These are phyloP conservation scores for Phanerochaete carnosa DNA, from an alignment of 768 basidiomycete species.

Conservation along the genomic window DNA sequence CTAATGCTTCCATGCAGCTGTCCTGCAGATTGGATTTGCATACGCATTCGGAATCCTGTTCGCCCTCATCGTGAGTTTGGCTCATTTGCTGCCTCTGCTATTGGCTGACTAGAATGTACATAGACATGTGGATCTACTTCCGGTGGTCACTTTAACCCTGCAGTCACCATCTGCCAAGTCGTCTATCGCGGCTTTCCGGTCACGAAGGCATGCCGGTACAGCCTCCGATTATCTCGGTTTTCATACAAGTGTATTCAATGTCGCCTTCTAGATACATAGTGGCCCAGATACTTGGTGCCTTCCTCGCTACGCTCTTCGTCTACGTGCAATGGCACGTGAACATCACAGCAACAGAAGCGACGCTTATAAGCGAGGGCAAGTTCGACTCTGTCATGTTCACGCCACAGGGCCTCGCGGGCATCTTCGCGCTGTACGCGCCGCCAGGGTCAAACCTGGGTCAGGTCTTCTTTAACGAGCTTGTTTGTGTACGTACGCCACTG, in stretches of 20 bases:
- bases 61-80: slow-evolving; percentile 27
- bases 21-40: slow-evolving; percentile 32
- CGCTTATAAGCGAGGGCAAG: slow-evolving; percentile 18
- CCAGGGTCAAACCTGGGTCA: slow-evolving; percentile 42
- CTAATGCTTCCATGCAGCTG: slow-evolving; percentile 13
- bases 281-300: slow-evolving; percentile 64
- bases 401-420: slow-evolving; percentile 35
- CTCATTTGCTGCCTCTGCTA: neutral
- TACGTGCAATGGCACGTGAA: slow-evolving; percentile 59
- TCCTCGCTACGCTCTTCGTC: slow-evolving; percentile 54
- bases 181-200: slow-evolving; percentile 55
- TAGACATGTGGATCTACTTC: slow-evolving; percentile 30
- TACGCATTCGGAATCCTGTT: slow-evolving; percentile 38
- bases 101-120: too few relatives aligned
- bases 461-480: slow-evolving; percentile 54
- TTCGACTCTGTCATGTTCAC: slow-evolving; percentile 28
- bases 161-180: slow-evolving; percentile 50
- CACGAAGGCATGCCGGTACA: slow-evolving; percentile 48
- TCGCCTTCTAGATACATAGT: slow-evolving; percentile 35
- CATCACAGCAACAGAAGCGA: slow-evolving; percentile 34
- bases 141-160: slow-evolving; percentile 47
- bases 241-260: neutral
- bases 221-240: neutral
- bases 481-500: slow-evolving; percentile 43
- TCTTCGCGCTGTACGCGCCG: slow-evolving; percentile 47